phyloP scores from a whole-genome alignment of 129 eudicot genomes.

The Oenanthe sinensis region DNA sequence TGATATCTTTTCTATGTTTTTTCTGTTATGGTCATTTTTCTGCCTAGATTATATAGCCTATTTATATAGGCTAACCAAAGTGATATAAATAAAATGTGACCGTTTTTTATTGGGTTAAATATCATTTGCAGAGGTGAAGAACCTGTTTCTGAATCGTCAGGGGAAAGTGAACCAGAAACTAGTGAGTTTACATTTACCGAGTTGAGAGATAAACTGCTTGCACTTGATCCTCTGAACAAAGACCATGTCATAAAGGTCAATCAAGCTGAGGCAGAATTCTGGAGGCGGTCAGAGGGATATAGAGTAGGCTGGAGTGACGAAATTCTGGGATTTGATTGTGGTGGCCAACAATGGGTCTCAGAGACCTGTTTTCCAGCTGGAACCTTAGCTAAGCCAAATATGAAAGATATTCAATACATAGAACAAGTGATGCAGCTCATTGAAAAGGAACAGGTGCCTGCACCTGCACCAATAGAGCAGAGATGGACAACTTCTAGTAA shows the following conservation, averaged over 20 bases:
- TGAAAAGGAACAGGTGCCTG: constrained; percentile 79
- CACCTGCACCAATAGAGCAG: constrained; percentile 98
- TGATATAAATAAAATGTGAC: neutral
- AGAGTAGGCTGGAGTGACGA: constrained; percentile 98
- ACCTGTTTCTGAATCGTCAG: constrained; percentile 22
- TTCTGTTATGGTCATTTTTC: neutral
- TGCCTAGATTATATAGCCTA: neutral
- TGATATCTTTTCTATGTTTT: neutral
- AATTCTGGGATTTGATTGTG: constrained; percentile 95
- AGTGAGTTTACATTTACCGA: constrained; percentile 74
- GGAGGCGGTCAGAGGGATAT: constrained; percentile 92
- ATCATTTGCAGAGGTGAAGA: constrained; percentile 46
- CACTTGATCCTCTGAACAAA: constrained; percentile 72
- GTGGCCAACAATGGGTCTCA: constrained; percentile 99
- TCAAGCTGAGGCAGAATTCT: constrained; percentile 88
- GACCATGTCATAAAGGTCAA: constrained; percentile 75
- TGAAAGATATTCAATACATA: constrained; percentile 78
- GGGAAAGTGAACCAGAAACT: constrained; percentile 47
- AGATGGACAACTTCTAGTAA: constrained; percentile 84
- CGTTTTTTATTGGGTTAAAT: neutral
- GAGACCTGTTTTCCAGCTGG: constrained; percentile 96
- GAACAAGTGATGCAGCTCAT: constrained; percentile 68
- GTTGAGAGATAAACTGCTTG: constrained; percentile 75
- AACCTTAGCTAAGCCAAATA: constrained; percentile 69
- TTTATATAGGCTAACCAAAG: neutral